These are phyloP conservation scores for Arthrobotrys musiformis DNA, from an alignment of 2,329 filamentous ascomycete species.

Conservation along the genomic window DNA sequence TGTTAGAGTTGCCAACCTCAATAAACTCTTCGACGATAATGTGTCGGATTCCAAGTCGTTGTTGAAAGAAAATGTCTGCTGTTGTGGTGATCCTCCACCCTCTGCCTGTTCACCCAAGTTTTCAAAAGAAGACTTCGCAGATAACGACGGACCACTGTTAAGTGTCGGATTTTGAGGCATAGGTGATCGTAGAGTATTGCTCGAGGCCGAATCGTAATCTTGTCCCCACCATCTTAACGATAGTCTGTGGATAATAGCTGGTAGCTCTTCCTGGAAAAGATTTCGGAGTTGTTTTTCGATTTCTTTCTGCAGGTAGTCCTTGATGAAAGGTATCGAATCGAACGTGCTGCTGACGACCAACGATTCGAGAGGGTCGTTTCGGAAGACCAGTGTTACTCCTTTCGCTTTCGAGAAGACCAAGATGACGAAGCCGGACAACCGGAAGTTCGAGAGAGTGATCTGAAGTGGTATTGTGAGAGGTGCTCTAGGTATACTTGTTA, in stretches of 20 bases:
- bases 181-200: conserved; percentile 45
- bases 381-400: conserved; percentile 93
- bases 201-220: conserved; percentile 70
- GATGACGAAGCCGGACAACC: conserved; percentile 95
- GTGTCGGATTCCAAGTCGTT: conserved; percentile 81
- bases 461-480: conserved; percentile 96
- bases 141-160: conserved; percentile 50
- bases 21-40: conserved; percentile 93
- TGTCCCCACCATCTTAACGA: conserved; percentile 90
- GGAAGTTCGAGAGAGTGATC: conserved; percentile 94
- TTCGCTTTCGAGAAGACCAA: conserved; percentile 98
- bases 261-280: conserved; percentile 96
- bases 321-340: conserved; percentile 97
- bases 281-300: conserved; percentile 93
- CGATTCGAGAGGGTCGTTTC: conserved; percentile 96
- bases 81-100: conserved; percentile 60
- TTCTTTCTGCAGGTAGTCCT: conserved; percentile 94
- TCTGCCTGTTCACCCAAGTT: conserved; percentile 66
- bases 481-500: conserved; percentile 65
- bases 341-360: conserved; percentile 99
- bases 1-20: conserved; percentile 82
- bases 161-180: conserved; percentile 51
- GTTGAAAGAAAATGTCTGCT: conserved; percentile 71
- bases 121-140: conserved; percentile 67
- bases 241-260: conserved; percentile 92